These are phyloP conservation scores for Tremella mesenterica DNA, from an alignment of 768 basidiomycete genomes.

Conservation along the genomic window DNA sequence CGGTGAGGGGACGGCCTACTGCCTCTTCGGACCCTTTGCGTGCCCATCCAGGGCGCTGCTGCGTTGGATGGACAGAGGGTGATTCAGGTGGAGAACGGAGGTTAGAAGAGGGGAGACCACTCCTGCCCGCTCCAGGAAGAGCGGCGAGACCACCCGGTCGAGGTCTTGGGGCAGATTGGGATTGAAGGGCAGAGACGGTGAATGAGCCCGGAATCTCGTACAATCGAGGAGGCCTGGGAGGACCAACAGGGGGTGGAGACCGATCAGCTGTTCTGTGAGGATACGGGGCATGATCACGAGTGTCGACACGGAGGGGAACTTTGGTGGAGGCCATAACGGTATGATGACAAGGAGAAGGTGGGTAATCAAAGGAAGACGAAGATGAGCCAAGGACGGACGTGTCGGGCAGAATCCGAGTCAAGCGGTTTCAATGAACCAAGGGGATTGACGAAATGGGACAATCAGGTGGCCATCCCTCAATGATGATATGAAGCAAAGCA, in stretches of 20 bases:
- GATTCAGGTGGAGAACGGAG: not conserved
- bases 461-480: too few species aligned
- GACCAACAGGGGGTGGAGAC: too few species aligned
- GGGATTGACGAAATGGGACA: too few species aligned
- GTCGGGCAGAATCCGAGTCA: too few species aligned
- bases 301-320: conserved; percentile 1
- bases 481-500: too few species aligned
- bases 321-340: conserved; percentile 2
- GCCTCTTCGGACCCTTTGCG: conserved; percentile 11
- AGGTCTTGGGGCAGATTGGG: conserved; percentile 1
- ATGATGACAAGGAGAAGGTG: not conserved
- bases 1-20: not conserved
- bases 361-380: not conserved
- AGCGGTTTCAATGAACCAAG: too few species aligned
- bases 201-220: conserved; percentile 14
- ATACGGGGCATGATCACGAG: too few species aligned
- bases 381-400: too few species aligned
- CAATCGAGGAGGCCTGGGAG: conserved; percentile 5
- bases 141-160: conserved; percentile 13
- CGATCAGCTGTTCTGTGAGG: too few species aligned
- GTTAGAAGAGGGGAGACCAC: not conserved
- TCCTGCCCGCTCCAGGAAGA: not conserved
- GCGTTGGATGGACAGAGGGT: conserved; percentile 8
- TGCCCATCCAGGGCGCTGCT: conserved; percentile 7
- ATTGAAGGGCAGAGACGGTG: conserved; percentile 4